Percentiles rank a stretch among this genome's conserved stretches.
Conservation (phyloP, 2,329 filamentous ascomycete species). For the Amesomyces nigricolor region DNA sequence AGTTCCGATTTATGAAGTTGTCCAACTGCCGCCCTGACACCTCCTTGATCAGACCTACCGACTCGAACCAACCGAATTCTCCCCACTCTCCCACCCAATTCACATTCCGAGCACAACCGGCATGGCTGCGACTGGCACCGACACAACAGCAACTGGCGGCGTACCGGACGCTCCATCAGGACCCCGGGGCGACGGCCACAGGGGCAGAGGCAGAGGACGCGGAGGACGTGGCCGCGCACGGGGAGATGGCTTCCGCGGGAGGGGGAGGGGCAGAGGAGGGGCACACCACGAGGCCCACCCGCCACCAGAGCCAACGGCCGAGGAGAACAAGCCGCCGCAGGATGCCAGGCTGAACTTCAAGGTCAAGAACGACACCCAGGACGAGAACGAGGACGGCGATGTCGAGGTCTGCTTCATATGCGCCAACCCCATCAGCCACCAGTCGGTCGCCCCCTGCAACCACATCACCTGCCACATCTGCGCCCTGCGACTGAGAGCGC, state of each 20-base stretch:
- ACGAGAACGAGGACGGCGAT: slow-evolving; percentile 51
- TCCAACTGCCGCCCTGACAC: background rate
- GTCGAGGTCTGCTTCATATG: slow-evolving; percentile 96
- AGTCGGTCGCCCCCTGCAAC: slow-evolving; percentile 88
- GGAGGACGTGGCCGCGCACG: slow-evolving; percentile 35
- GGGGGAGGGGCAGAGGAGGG: slow-evolving; percentile 34
- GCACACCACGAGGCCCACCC: slow-evolving; percentile 21
- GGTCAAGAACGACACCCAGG: slow-evolving; percentile 22
- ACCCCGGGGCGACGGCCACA: slow-evolving; percentile 30
- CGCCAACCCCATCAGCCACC: slow-evolving; percentile 81
- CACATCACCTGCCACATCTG: slow-evolving; percentile 97
- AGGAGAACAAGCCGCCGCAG: slow-evolving; percentile 17
- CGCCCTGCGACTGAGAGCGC: slow-evolving; percentile 77
- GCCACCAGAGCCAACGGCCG: slow-evolving; percentile 7
- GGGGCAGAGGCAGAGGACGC: slow-evolving; percentile 40
- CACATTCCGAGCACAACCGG: background rate
- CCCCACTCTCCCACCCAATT: background rate
- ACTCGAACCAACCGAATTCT: background rate
- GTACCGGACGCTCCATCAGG: slow-evolving; percentile 11
- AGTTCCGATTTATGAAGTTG: background rate
- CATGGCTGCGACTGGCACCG: slow-evolving; percentile 21
- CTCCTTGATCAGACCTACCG: background rate
- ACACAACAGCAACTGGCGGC: slow-evolving; percentile 6
- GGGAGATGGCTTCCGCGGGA: slow-evolving; percentile 29
- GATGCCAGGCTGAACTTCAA: slow-evolving; percentile 27